Conservation (phyloP, 225 moss, liverwort and hornwort species). For the Climacium dendroides region DNA sequence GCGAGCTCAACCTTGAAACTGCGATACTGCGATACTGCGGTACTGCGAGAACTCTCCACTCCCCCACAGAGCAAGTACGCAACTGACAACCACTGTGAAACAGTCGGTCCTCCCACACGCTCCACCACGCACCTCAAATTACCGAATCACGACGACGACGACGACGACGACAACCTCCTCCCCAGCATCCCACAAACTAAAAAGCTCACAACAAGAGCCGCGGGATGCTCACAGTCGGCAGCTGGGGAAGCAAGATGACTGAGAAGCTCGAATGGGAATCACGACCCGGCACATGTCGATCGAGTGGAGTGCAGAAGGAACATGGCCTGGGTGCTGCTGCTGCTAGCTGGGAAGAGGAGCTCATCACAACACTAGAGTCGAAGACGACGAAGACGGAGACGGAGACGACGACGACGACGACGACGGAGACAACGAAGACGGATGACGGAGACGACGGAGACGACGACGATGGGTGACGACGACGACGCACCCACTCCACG, state of each 20-base stretch:
- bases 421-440: background rate
- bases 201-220: background rate
- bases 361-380: background rate
- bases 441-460: background rate
- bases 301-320: background rate
- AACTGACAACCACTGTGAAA: background rate
- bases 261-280: background rate
- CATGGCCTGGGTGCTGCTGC: background rate
- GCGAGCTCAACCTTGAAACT: background rate
- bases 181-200: no score
- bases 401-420: background rate
- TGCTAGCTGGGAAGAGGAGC: background rate
- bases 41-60: background rate
- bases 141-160: background rate
- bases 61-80: background rate
- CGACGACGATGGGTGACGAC: background rate
- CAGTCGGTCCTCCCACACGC: background rate
- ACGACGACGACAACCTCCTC: no score
- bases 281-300: background rate
- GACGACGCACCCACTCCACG: background rate
- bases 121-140: background rate
- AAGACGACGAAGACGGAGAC: background rate
- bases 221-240: background rate
- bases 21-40: background rate
- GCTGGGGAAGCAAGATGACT: background rate